Evolutionary conservation across 306 rosid genomes (phyloP), one percentile per base, ranked within the genome.

Genomic region (Prinsepia uniflora): DNA sequence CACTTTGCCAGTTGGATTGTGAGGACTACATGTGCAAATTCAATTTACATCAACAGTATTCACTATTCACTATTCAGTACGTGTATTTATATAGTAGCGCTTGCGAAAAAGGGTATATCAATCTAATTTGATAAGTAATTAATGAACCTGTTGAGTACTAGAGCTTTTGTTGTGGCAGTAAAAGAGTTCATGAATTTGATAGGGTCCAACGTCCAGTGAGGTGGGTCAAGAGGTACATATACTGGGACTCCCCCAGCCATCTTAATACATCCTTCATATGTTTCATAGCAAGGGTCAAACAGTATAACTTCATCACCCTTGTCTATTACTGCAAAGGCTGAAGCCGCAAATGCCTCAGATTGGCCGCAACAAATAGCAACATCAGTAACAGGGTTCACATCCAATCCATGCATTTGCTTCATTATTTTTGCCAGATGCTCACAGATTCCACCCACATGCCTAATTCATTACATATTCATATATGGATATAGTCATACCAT

Each of bases 1-100:
- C 68, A 92, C 96, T 81, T 90, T 92, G 50, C 98, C 96, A 2
- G 98, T 92, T 42, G 98, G 96, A 77, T 90, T 92, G 80, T 92
- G 96, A 77, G 98, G 98, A 68, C 98, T 89, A 0, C 30, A 24
- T 24, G 87, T 62, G 40, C 57, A 84, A 73, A 24, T 24, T 24
- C 30, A 70, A 68, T 40, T 52, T 42, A 7, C 57, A 71, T 90
- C 60, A 24, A 0, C 30, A 24, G 30, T 24, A 24, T n/a, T n/a
- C n/a, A n/a, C n/a, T n/a, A n/a, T n/a, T n/a, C n/a, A n/a, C n/a
- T n/a, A n/a, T 24, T 24, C 30, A 86, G 85, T 39, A 76, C 58
- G 80, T 47, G 30, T 24, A 24, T 24, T 0, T 24, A 24, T 24
- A 24, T 24, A 24, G 1, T 24, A 24, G 30, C 1, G 30, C 30